These are phyloP conservation scores for Nannizzia gypsea DNA, from an alignment of 2,329 filamentous ascomycete genomes.

Conservation along the genomic window DNA sequence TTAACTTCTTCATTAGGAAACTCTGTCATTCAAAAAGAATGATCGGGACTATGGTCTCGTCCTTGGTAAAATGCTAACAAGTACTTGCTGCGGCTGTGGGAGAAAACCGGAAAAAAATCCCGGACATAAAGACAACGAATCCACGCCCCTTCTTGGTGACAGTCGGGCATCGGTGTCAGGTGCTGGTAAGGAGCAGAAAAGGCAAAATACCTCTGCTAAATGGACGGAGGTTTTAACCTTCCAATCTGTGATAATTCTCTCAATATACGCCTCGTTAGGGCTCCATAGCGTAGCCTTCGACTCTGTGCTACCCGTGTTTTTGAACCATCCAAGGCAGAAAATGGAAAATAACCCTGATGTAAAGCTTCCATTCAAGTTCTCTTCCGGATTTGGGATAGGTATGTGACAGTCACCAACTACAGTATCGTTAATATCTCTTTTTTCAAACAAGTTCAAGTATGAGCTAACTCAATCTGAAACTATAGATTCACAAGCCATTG, in stretches of 20 bases:
- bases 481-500: slow-evolving; percentile 61
- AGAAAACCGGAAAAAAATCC: slow-evolving; percentile 13
- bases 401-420: slow-evolving; percentile 11
- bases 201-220: slow-evolving; percentile 16
- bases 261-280: slow-evolving; percentile 68
- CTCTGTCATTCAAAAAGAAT: slow-evolving; percentile 58
- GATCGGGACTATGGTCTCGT: slow-evolving; percentile 62
- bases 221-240: slow-evolving; percentile 58
- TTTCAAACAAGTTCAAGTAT: neutral
- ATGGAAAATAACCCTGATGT: slow-evolving; percentile 45
- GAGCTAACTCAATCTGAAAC: neutral
- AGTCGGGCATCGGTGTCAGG: neutral
- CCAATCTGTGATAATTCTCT: slow-evolving; percentile 63
- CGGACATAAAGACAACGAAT: slow-evolving; percentile 20
- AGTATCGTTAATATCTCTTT: neutral
- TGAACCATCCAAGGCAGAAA: slow-evolving; percentile 58
- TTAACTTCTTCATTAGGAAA: slow-evolving; percentile 47
- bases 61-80: slow-evolving; percentile 55
- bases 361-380: slow-evolving; percentile 66
- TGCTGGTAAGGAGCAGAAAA: slow-evolving; percentile 13
- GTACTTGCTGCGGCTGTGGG: slow-evolving; percentile 25
- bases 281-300: slow-evolving; percentile 77
- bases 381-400: slow-evolving; percentile 62
- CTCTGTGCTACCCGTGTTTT: slow-evolving; percentile 76
- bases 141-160: slow-evolving; percentile 23